Evolutionary conservation across 2,329 filamentous ascomycete species (phyloP).

Genomic region (Phyllosticta citrichinensis): DNA sequence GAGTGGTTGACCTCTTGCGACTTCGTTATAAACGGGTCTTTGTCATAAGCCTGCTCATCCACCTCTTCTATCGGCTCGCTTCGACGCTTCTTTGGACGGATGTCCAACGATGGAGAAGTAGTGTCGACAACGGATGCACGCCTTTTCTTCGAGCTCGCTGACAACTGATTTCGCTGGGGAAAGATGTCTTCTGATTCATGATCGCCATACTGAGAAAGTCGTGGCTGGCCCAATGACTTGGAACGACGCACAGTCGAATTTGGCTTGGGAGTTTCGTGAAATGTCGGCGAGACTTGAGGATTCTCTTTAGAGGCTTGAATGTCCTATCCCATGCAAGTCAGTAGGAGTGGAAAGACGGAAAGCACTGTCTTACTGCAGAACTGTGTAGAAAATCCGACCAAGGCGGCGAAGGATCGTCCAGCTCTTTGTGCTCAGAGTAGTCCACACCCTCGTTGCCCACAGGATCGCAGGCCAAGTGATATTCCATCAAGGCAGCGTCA

Average conservation of each 20-base stretch:
- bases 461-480: neutral
- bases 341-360: too few relatives aligned
- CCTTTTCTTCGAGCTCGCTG: neutral
- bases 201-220: neutral
- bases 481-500: constrained; percentile 22
- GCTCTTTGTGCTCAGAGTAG: constrained; percentile 9
- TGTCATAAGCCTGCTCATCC: constrained; percentile 12
- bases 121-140: neutral
- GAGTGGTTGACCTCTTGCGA: constrained; percentile 9
- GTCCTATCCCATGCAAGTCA: too few relatives aligned
- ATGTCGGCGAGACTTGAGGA: neutral
- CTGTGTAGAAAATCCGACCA: constrained; percentile 24
- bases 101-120: neutral
- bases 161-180: too few relatives aligned
- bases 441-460: constrained; percentile 4
- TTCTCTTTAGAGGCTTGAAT: too few relatives aligned
- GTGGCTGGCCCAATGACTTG: neutral
- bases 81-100: neutral
- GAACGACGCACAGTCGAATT: neutral
- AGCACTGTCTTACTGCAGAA: neutral
- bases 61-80: neutral
- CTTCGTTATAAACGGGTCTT: neutral
- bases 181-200: neutral
- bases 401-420: constrained; percentile 22
- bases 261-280: neutral